Percentiles rank a stretch among this genome's conserved stretches.
Evolutionary conservation across 2,329 filamentous ascomycete species (phyloP).

Genomic region (Capronia epimyces): DNA sequence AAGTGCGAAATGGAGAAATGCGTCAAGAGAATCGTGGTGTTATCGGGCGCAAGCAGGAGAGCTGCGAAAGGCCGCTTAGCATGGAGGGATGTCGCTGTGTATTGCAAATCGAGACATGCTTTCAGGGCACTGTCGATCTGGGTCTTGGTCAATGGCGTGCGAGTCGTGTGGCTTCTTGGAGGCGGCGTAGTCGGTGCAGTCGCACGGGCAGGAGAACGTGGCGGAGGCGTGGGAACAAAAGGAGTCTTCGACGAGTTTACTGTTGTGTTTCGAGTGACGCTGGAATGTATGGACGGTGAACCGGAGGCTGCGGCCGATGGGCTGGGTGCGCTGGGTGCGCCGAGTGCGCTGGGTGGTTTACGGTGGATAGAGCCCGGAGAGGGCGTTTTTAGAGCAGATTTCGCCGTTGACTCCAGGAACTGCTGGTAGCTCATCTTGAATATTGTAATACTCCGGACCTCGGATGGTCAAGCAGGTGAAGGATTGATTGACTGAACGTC

Average conservation of each 20-base stretch:
- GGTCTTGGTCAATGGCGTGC: constrained; percentile 32
- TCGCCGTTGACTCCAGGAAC: constrained; percentile 15
- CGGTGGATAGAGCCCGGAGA: constrained; percentile 17
- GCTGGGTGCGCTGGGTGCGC: background rate
- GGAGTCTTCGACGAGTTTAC: constrained; percentile 4
- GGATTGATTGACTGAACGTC: background rate
- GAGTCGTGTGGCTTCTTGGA: background rate
- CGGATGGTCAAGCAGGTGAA: background rate
- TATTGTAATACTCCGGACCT: background rate
- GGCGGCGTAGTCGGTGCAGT: background rate
- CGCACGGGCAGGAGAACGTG: background rate
- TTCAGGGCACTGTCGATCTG: constrained; percentile 41
- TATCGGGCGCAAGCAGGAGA: constrained; percentile 47
- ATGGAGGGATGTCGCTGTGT: constrained; percentile 39
- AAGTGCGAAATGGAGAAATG: constrained; percentile 51
- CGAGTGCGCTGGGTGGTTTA: constrained; percentile 19
- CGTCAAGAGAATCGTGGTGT: constrained; percentile 44
- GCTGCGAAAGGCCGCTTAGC: constrained; percentile 49
- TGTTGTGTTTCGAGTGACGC: constrained; percentile 9
- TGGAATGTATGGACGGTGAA: constrained; percentile 8
- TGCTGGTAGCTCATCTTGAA: constrained; percentile 22
- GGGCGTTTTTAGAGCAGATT: constrained; percentile 9
- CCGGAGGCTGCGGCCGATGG: constrained; percentile 6
- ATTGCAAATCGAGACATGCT: constrained; percentile 42
- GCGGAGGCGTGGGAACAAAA: constrained; percentile 9